phyloP scores from a whole-genome alignment of 23 red algal species.

The Cyanidioschyzon merolae region DNA sequence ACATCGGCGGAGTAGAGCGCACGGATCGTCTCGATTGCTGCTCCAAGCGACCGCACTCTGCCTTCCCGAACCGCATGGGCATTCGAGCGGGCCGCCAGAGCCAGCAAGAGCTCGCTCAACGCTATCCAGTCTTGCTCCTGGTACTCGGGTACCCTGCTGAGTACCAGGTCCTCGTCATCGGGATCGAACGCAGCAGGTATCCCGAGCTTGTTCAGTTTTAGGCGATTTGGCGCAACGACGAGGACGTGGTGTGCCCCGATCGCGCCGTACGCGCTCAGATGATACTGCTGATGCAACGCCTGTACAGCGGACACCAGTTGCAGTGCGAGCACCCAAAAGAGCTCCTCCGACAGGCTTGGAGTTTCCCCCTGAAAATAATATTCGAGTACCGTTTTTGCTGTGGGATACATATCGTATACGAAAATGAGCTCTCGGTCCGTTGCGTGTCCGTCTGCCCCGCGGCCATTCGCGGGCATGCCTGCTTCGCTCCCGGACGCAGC shows the following conservation, averaged over 20 bases:
- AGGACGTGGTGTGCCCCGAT: slow-evolving; percentile 36
- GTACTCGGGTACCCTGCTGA: not conserved
- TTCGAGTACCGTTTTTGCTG: slow-evolving; percentile 37
- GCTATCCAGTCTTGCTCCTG: not conserved
- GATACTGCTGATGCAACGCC: slow-evolving; percentile 38
- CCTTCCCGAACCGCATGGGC: not conserved
- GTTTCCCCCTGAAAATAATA: slow-evolving; percentile 18
- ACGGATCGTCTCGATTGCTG: not conserved
- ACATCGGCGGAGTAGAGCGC: not conserved
- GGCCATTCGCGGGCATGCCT: not conserved
- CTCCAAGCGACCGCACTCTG: not conserved
- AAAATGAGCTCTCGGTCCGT: slow-evolving; percentile 26
- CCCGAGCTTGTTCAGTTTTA: slow-evolving; percentile 42
- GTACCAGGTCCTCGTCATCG: slow-evolving; percentile 17
- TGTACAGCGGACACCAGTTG: slow-evolving; percentile 47
- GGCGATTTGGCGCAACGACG: slow-evolving; percentile 40
- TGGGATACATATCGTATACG: slow-evolving; percentile 48
- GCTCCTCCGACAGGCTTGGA: slow-evolving; percentile 28
- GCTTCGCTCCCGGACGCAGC: slow-evolving; percentile 31
- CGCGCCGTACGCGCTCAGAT: slow-evolving; percentile 31
- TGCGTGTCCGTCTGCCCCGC: not conserved
- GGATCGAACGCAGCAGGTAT: slow-evolving; percentile 60
- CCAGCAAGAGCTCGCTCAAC: not conserved
- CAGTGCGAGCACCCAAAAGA: slow-evolving; percentile 53
- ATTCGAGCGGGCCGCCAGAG: not conserved